phyloP scores from a whole-genome alignment of 768 basidiomycete species.

The Mycena metata region DNA sequence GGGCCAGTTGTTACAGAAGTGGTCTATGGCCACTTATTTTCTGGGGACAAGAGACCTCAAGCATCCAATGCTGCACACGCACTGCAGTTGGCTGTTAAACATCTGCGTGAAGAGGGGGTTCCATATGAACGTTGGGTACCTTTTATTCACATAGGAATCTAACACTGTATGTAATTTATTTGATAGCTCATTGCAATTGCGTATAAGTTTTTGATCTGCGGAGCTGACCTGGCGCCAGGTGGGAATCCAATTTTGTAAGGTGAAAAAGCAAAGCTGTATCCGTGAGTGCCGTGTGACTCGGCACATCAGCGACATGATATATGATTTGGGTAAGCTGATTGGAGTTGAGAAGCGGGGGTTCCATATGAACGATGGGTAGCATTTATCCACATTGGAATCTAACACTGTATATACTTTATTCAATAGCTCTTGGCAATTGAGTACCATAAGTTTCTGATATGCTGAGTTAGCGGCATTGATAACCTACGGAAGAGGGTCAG shows the following conservation, averaged over 20 bases:
- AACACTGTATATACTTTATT: neutral
- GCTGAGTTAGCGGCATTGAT: too few species aligned
- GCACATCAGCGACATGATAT: too few species aligned
- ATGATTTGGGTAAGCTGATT: too few species aligned
- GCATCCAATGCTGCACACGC: neutral
- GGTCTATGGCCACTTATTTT: neutral
- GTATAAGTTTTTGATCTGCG: too few species aligned
- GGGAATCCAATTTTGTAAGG: too few species aligned
- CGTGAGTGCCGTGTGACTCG: too few species aligned
- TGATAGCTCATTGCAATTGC: neutral
- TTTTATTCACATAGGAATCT: constrained; percentile 13
- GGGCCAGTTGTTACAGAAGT: constrained; percentile 1
- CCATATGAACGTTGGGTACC: constrained; percentile 11
- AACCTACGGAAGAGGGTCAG: too few species aligned
- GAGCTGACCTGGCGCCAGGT: too few species aligned
- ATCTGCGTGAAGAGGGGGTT: neutral
- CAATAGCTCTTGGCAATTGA: neutral
- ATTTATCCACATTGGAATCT: constrained; percentile 12
- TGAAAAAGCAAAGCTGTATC: too few species aligned
- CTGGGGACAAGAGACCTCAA: neutral
- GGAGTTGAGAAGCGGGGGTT: neutral
- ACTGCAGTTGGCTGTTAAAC: constrained; percentile 14
- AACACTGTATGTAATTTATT: neutral
- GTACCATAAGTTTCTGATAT: too few species aligned
- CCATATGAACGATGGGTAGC: constrained; percentile 8